Evolutionary conservation across 2,329 filamentous ascomycete species (phyloP), one percentile per base, ranked within the genome.

Genomic region (Drechslerella coelobrocha): DNA sequence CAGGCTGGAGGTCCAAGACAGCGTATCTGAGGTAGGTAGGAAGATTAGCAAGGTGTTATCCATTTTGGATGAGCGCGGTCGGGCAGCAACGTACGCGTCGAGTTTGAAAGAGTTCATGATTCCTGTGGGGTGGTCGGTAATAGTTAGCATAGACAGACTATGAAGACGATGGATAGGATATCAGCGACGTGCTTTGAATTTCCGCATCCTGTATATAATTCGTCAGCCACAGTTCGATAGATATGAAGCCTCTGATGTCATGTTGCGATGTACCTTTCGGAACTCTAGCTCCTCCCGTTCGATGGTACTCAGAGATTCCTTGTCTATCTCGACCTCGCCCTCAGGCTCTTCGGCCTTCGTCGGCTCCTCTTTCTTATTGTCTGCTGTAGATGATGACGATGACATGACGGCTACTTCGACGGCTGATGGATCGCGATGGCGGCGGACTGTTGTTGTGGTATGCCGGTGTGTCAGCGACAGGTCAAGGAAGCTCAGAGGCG

Each of bases 1-100:
- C 94, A 2, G 94, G 94, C 79, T 96, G 92, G 48, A 99, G 89
- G 79, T 95, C 94, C 48, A 99, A 88, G 52, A 99, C 91, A 54
- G 93, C 91, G 79, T 99, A 99, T 75, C 88, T 90, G 72, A 17
- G 10, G 7, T 19, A n/a, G 19, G 51, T 55, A 41, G 72, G 34
- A 27, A 55, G 4, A 50, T 76, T 53, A 63, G 68, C 50, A 31
- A 19, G 52, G 24, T 62, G 61, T 29, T 45, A 29, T 29, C 53
- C 12, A 21, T 45, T 19, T 55, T 31, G 5, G 19, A 39, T 23
- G 5, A 50, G 29, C n/a, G n/a, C n/a, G n/a, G n/a, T n/a, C n/a
- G 45, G 19, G 21, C 47, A 24, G 17, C 19, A 10, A 80, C 83
- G 79, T 80, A 86, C 83, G 88, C 85, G 80, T 91, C 87, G 75